A percentile compares a stretch with the other conserved stretches of the same genome.
Evolutionary conservation across 192 early-diverging fungal species (phyloP).

Genomic region (Oehlia diaphana): DNA sequence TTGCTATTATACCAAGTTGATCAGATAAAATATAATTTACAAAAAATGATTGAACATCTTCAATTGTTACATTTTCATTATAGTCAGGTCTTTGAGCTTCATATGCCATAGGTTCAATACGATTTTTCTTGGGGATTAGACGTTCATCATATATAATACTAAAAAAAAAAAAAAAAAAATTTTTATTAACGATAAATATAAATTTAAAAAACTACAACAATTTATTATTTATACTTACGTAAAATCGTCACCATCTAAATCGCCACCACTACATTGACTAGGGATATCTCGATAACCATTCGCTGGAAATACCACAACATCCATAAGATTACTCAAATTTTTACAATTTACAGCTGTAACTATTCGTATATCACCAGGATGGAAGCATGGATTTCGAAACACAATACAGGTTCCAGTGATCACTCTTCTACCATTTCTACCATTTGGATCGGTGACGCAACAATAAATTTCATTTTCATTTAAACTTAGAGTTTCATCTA

Average conservation of each 20-base stretch:
- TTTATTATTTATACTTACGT: constrained; percentile 40
- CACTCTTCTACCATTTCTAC: constrained; percentile 24
- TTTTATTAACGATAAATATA: neutral
- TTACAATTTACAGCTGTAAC: constrained; percentile 58
- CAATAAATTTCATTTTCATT: constrained; percentile 53
- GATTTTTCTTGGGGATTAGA: constrained; percentile 42
- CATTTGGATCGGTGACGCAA: constrained; percentile 39
- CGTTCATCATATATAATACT: constrained; percentile 60
- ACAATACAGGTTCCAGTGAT: constrained; percentile 47
- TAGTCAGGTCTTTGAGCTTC: constrained; percentile 32
- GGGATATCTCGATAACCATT: constrained; percentile 66
- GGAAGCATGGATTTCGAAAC: constrained; percentile 62
- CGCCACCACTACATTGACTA: constrained; percentile 77
- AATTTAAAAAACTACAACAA: neutral
- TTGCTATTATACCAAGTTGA: constrained; percentile 69
- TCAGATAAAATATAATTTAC: constrained; percentile 65
- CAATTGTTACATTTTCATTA: constrained; percentile 46
- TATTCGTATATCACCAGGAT: constrained; percentile 64
- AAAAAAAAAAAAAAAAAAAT: neutral
- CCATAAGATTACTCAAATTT: constrained; percentile 45
- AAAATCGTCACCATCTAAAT: constrained; percentile 79
- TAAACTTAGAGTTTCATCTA: constrained; percentile 49
- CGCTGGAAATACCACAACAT: constrained; percentile 76
- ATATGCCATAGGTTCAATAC: constrained; percentile 57
- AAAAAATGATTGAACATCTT: constrained; percentile 59